These are phyloP conservation scores for Ceratocystis variospora DNA, from an alignment of 2,329 filamentous ascomycete species.

Conservation along the genomic window DNA sequence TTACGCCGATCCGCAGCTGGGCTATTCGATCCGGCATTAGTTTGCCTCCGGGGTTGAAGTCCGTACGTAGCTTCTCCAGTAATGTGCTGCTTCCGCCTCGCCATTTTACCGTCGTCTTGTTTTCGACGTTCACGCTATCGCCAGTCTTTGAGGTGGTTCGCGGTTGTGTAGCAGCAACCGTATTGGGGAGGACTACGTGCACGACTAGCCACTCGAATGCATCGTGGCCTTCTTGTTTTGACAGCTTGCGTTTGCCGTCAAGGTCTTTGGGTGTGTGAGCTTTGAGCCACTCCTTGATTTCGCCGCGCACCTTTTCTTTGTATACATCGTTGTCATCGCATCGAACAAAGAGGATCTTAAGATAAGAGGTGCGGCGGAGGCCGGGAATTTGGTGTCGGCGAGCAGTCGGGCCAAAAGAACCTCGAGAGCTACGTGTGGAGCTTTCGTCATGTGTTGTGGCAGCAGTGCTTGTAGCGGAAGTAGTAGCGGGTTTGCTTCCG, in stretches of 20 bases:
- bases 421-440: not conserved
- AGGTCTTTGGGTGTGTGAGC: constrained; percentile 42
- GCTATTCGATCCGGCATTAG: constrained; percentile 61
- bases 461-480: constrained; percentile 30
- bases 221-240: constrained; percentile 80
- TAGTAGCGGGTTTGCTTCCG: constrained; percentile 25
- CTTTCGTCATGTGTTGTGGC: constrained; percentile 26
- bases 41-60: constrained; percentile 68
- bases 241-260: constrained; percentile 35
- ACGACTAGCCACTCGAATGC: constrained; percentile 92
- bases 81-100: constrained; percentile 67
- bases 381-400: constrained; percentile 92
- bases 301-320: constrained; percentile 62
- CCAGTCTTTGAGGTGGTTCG: constrained; percentile 42
- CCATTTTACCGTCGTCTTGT: constrained; percentile 53
- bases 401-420: constrained; percentile 31
- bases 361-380: constrained; percentile 78
- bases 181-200: constrained; percentile 83
- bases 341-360: constrained; percentile 77
- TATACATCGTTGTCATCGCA: constrained; percentile 96
- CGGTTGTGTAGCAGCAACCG: constrained; percentile 64
- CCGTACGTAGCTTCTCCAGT: constrained; percentile 74
- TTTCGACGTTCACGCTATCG: constrained; percentile 48
- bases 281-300: constrained; percentile 86
- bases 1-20: constrained; percentile 67